Evolutionary conservation across 345 rosid species (phyloP).

Genomic region (Aethionema arabicum): DNA sequence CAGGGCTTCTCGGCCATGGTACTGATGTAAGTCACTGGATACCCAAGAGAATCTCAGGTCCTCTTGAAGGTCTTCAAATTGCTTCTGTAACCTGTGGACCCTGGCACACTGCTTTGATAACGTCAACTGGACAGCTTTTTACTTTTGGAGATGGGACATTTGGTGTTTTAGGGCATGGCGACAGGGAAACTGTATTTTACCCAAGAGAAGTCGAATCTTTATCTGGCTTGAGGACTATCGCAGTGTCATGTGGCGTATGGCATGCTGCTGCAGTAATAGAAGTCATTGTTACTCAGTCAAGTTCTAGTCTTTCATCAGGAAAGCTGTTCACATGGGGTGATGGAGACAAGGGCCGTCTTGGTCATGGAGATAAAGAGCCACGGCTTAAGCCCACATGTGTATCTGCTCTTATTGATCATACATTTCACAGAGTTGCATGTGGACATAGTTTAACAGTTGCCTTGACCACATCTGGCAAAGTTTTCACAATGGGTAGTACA

Average conservation of each 20-base stretch:
- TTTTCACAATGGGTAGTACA: constrained; percentile 89
- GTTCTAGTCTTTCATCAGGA: constrained; percentile 72
- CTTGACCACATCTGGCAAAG: constrained; percentile 70
- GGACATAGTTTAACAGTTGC: constrained; percentile 95
- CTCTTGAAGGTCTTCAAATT: constrained; percentile 88
- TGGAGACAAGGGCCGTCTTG: constrained; percentile 92
- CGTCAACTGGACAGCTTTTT: constrained; percentile 83
- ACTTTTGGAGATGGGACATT: constrained; percentile 97
- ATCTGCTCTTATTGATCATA: constrained; percentile 74
- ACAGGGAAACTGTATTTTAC: constrained; percentile 57
- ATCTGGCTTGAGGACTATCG: constrained; percentile 74
- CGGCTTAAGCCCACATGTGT: constrained; percentile 90
- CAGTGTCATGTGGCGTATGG: constrained; percentile 97
- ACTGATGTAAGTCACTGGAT: constrained; percentile 92
- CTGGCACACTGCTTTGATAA: constrained; percentile 94
- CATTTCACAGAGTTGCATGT: constrained; percentile 79
- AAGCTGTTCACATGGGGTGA: constrained; percentile 99
- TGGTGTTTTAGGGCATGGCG: constrained; percentile 94
- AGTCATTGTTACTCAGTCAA: constrained; percentile 78
- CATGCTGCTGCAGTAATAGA: constrained; percentile 97
- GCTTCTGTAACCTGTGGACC: constrained; percentile 92
- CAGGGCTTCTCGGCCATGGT: constrained; percentile 94
- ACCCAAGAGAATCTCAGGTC: constrained; percentile 91
- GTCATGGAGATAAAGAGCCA: constrained; percentile 94
- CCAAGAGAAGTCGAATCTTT: constrained; percentile 92